Conservation (phyloP, 192 early-diverging fungal species). For the Thamnidium elegans region DNA sequence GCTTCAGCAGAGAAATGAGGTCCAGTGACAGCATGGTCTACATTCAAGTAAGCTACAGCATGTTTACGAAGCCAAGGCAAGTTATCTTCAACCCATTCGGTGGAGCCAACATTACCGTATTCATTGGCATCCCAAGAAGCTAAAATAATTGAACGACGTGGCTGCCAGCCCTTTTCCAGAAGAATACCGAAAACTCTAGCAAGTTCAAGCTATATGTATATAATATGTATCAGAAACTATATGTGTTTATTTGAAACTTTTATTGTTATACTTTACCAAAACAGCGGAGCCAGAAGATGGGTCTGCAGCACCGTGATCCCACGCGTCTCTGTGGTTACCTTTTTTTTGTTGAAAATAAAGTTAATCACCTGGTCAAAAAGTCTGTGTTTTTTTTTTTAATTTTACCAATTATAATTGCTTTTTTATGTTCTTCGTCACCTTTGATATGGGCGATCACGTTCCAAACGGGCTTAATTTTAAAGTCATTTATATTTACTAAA, state of each 20-base stretch:
- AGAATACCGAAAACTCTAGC: conserved; percentile 54
- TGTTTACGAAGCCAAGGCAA: conserved; percentile 48
- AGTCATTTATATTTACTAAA: conserved; percentile 50
- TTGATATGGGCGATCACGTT: conserved; percentile 60
- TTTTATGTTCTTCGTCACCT: conserved; percentile 49
- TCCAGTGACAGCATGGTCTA: conserved; percentile 50
- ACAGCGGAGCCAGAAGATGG: conserved; percentile 57
- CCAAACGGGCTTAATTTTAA: conserved; percentile 49
- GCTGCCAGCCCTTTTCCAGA: conserved; percentile 56
- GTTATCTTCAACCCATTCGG: conserved; percentile 64
- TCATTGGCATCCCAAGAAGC: conserved; percentile 66
- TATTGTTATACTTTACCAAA: conserved; percentile 17
- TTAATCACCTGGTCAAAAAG: conserved; percentile 29
- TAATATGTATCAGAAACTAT: not conserved
- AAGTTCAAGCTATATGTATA: conserved; percentile 47
- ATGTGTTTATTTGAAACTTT: not conserved
- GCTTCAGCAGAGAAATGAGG: conserved; percentile 43
- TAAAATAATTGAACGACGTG: conserved; percentile 56
- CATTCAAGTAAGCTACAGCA: conserved; percentile 56
- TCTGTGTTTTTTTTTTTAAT: not conserved
- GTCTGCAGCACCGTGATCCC: conserved; percentile 58
- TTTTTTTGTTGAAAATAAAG: not conserved
- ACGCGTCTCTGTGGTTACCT: conserved; percentile 56
- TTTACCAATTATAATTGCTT: conserved; percentile 43
- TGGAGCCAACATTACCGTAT: conserved; percentile 58